Evolutionary conservation across 805 yeast species (phyloP).

Genomic region (Candida quercuum): DNA sequence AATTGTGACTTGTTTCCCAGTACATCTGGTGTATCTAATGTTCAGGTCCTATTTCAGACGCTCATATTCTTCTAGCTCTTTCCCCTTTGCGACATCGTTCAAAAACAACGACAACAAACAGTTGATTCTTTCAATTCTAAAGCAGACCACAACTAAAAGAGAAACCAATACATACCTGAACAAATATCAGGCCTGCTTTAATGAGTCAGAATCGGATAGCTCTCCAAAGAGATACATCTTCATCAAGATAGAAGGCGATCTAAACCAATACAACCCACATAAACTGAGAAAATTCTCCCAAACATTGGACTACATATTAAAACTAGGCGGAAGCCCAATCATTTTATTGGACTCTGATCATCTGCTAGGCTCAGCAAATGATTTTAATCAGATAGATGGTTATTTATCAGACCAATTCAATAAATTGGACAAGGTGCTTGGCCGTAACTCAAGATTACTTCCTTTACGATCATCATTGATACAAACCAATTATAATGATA

Average conservation of each 20-base stretch:
- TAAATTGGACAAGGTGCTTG: slow-evolving; percentile 7
- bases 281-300: slow-evolving; percentile 12
- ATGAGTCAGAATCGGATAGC: slow-evolving; percentile 23
- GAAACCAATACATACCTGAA: slow-evolving; percentile 80
- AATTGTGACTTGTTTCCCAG: too few species aligned
- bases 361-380: slow-evolving; percentile 8
- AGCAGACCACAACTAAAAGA: slow-evolving; percentile 88
- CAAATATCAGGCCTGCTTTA: slow-evolving; percentile 49
- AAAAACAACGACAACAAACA: slow-evolving; percentile 46
- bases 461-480: slow-evolving; percentile 17
- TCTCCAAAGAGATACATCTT: slow-evolving; percentile 22
- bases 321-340: slow-evolving; percentile 19
- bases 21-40: too few species aligned
- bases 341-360: slow-evolving; percentile 21
- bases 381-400: slow-evolving; percentile 12
- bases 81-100: not conserved
- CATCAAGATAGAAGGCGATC: slow-evolving; percentile 24
- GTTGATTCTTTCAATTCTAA: slow-evolving; percentile 75
- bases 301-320: slow-evolving; percentile 18
- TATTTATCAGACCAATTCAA: slow-evolving; percentile 17
- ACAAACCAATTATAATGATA: not conserved
- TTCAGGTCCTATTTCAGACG: not conserved
- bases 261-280: slow-evolving; percentile 9
- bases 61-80: not conserved
- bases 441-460: slow-evolving; percentile 5